Percentiles rank a stretch among this genome's conserved stretches.
Conservation (phyloP, 106 monocot genomes). For the Vanilla planifolia region DNA sequence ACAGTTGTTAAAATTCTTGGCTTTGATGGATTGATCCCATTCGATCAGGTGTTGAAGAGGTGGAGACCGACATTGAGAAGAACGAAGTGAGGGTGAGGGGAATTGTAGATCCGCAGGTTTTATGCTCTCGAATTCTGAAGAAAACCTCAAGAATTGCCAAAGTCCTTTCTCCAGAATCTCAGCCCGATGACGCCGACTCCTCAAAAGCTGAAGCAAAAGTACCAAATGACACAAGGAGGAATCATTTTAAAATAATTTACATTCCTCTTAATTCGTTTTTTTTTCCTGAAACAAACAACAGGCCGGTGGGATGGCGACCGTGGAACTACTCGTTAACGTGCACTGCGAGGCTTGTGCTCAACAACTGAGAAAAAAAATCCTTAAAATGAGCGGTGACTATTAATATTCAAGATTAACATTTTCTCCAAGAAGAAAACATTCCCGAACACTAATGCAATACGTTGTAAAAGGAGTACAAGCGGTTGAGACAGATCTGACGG, state of each 20-base stretch:
- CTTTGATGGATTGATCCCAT: too few species aligned
- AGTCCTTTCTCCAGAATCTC: slow-evolving; percentile 51
- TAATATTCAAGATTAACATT: too few species aligned
- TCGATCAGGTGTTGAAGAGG: slow-evolving; percentile 68
- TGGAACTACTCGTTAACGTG: slow-evolving; percentile 87
- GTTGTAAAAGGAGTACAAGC: slow-evolving; percentile 78
- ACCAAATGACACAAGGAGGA: too few species aligned
- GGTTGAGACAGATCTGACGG: slow-evolving; percentile 56
- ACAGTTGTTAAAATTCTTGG: not conserved
- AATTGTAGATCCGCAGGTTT: slow-evolving; percentile 59
- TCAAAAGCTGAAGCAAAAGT: slow-evolving; percentile 17
- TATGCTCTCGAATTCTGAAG: slow-evolving; percentile 52
- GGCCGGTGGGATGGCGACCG: slow-evolving; percentile 51
- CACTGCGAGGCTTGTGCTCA: slow-evolving; percentile 93
- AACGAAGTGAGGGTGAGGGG: slow-evolving; percentile 71
- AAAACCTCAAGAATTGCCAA: slow-evolving; percentile 50
- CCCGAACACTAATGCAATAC: too few species aligned
- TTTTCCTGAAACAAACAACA: slow-evolving; percentile 3
- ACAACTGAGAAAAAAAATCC: slow-evolving; percentile 66
- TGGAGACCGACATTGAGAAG: slow-evolving; percentile 59
- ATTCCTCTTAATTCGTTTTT: not conserved
- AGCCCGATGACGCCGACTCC: slow-evolving; percentile 20
- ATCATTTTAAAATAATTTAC: too few species aligned
- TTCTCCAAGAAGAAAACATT: too few species aligned
- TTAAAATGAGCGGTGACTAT: slow-evolving; percentile 73